Conservation (phyloP, 176 grass and related monocot species). For the Aegilops umbellulata region DNA sequence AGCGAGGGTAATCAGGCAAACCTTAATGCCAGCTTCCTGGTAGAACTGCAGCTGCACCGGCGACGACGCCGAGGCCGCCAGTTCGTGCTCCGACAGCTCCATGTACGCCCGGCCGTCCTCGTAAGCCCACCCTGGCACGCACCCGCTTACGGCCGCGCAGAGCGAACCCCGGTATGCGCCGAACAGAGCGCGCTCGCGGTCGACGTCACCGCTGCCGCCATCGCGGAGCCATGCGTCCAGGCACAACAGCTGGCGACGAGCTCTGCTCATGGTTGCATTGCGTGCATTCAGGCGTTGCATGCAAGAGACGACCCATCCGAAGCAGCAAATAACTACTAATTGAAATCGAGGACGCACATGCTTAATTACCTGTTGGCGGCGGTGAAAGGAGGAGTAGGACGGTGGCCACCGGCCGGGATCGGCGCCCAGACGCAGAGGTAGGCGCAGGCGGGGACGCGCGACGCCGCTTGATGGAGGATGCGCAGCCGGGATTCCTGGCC, state of each 20-base stretch:
- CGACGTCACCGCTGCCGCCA: not conserved
- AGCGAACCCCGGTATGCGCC: conserved; percentile 49
- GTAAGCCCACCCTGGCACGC: conserved; percentile 81
- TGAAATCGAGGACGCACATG: not conserved
- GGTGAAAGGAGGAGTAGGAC: not conserved
- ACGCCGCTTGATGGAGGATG: conserved; percentile 42
- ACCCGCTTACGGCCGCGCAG: conserved; percentile 46
- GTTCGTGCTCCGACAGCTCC: conserved; percentile 46
- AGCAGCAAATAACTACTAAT: not conserved
- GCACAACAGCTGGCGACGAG: conserved; percentile 29
- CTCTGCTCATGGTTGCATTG: conserved; percentile 11
- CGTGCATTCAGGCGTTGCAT: not conserved
- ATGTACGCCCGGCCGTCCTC: conserved; percentile 49
- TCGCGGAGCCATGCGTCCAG: conserved; percentile 50
- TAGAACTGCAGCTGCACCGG: conserved; percentile 77
- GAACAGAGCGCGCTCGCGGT: conserved; percentile 46
- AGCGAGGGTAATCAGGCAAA: conserved; percentile 3
- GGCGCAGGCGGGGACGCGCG: conserved; percentile 42
- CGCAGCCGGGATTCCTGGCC: conserved; percentile 41
- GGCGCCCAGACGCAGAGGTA: conserved; percentile 50
- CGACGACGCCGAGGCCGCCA: conserved; percentile 37
- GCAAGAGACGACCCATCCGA: not conserved
- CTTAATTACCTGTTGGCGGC: conserved; percentile 25
- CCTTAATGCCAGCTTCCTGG: conserved; percentile 86
- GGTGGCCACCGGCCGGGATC: not conserved